Evolutionary conservation across 805 yeast species (phyloP), one percentile per base, ranked within the genome.

Genomic region (Candida hungchunana): DNA sequence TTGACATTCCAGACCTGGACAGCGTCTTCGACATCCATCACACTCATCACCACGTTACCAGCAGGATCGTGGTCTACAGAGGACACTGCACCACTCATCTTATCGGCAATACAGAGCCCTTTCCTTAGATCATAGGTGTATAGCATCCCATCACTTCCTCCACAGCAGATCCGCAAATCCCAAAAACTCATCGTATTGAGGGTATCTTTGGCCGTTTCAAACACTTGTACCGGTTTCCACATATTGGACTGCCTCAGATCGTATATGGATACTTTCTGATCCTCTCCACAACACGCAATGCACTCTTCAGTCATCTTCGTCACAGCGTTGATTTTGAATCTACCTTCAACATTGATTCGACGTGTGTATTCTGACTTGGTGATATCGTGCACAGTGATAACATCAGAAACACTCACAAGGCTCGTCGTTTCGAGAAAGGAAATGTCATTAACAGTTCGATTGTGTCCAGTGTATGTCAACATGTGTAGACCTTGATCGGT

Each of bases 181-280:
- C 38, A 30, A 18, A 39, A 44, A 23, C 34, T 40, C 8, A 45
- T 20, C 5, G 40, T 19, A 18, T 45, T 53, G 11, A 48, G 24
- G n/a, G 59, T 47, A 33, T 63, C 71, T 23, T 21, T 41, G 37
- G 33, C 62, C 9, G 62, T 62, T 1, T 40, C 36, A 15, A 62
- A 55, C 12, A 47, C 39, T 43, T 66, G 72, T 1, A 64, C 43
- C 2, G 71, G 69, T 15, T 38, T 50, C 39, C 37, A 42, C 18
- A 28, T 28, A n/a, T 35, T 34, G 6, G 15, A 23, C n/a, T 29
- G 42, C 23, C 48, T 34, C 32, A 48, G 23, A 25, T 44, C 47
- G 24, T 26, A 43, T 10, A 43, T 17, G 18, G 39, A 27, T 7
- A 47, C 34, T 8, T 29, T 9, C n/a, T 39, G 14, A 18, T 37